Base-by-base conservation (phyloP, 768 basidiomycete species). In the Leucogyrophana mollusca region DNA sequence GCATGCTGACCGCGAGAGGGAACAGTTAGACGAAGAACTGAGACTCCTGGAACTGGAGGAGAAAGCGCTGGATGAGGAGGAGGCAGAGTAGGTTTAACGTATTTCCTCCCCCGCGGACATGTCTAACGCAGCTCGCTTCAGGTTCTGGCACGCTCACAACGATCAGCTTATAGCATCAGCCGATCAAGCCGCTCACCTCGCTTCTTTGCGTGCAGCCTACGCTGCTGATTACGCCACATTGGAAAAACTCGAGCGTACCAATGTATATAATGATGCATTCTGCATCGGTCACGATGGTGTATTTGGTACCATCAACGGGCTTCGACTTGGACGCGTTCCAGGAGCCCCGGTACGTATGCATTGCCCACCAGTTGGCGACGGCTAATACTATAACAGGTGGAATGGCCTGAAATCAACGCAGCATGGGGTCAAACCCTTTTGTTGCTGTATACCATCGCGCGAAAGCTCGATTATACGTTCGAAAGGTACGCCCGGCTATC, bases 331-430 rank as follows among this genome's bases (percentile, higher is more conserved):
- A 3, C 82, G 94, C 52, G 83, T 94, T 9, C 82, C 89, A 35
- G 83, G 84, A 22, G 83, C 88, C 37, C 84, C 83, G n/a, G 90
- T 90, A 61, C 34, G 83, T 27, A 25, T 27, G 13, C 6, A 30
- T 18, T 33, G 13, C 13, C 27, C 39, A 33, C 23, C 27, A 20
- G 34, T 20, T 38, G 14, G 40, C 14, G 10, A 20, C 40, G 38
- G 24, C 40, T 22, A 32, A 17, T 11, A 23, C 35, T 18, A 47
- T 34, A 30, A 37, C 51, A 91, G 83, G 94, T 98, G 23, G 96
- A 98, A 61, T 99, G 94, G 94, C 82, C 91, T 3, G 96, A 99
- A 68, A 94, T 98, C 64, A 98, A 98, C 60, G 96, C 96, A 9
- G 96, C 96, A 14, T 96, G 95, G 94, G 96, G 96, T 2, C 87